Conservation (phyloP, 2,329 filamentous ascomycete species). For the Coleophoma cylindrospora region DNA sequence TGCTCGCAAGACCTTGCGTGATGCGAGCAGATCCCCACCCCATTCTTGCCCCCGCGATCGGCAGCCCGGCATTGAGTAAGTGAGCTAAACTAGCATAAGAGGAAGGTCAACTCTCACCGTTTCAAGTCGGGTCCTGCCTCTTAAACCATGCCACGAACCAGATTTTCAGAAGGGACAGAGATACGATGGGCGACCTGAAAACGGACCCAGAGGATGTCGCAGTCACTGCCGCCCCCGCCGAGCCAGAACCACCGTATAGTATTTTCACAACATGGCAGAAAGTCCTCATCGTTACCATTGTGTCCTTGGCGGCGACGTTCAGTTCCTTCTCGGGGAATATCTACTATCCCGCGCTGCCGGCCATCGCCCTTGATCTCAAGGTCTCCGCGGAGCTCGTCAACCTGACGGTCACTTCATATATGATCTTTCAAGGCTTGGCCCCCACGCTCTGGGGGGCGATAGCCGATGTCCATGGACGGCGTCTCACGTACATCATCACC, state of each 20-base stretch:
- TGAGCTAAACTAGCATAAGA: too few relatives aligned
- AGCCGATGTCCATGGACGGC: constrained; percentile 46
- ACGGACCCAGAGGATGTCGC: background rate
- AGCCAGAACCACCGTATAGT: background rate
- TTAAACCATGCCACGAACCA: too few relatives aligned
- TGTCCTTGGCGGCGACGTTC: constrained; percentile 1
- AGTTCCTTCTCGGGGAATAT: constrained; percentile 1
- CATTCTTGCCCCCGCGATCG: too few relatives aligned
- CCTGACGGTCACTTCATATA: constrained; percentile 13
- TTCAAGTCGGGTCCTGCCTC: too few relatives aligned
- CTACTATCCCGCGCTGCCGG: constrained; percentile 1
- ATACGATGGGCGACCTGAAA: background rate
- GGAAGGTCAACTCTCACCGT: too few relatives aligned
- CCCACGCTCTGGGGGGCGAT: constrained; percentile 41
- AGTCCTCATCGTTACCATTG: constrained; percentile 1
- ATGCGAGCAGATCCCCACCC: too few relatives aligned
- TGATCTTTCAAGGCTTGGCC: constrained; percentile 50
- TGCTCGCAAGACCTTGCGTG: too few relatives aligned
- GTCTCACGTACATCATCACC: constrained; percentile 45
- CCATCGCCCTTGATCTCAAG: background rate
- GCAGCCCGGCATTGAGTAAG: too few relatives aligned
- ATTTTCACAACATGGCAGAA: constrained; percentile 1
- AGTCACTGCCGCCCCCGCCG: background rate
- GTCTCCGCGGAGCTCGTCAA: constrained; percentile 6
- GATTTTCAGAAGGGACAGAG: too few relatives aligned